These are phyloP conservation scores for Camelina laxa DNA, from an alignment of 345 rosid species.

Conservation along the genomic window DNA sequence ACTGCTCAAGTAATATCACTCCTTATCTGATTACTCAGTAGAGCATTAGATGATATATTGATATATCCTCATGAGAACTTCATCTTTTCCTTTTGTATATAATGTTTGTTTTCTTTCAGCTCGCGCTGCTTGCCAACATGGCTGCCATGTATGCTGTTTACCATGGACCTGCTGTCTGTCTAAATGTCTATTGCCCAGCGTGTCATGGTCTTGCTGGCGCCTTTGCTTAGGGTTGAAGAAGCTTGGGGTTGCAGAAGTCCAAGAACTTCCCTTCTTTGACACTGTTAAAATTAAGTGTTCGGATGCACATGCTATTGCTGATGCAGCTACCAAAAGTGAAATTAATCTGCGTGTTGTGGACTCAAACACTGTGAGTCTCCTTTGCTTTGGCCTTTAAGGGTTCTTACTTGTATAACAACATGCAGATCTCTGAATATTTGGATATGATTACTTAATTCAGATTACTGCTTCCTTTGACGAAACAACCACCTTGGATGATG, in stretches of 20 bases:
- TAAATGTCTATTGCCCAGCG: constrained; percentile 80
- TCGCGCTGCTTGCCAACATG: constrained; percentile 99
- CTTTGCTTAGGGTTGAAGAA: constrained; percentile 86
- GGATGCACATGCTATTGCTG: constrained; percentile 84
- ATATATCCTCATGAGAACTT: background rate
- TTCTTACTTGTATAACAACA: background rate
- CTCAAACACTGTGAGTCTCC: constrained; percentile 71
- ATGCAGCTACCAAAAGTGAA: constrained; percentile 70
- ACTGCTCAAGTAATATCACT: constrained; percentile 88
- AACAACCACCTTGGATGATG: constrained; percentile 94
- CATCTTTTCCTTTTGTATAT: constrained; percentile 20
- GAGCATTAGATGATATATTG: background rate
- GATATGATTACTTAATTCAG: constrained; percentile 48
- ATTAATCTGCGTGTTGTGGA: constrained; percentile 87
- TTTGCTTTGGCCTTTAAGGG: constrained; percentile 23
- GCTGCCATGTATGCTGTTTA: constrained; percentile 98
- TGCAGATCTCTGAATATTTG: constrained; percentile 17
- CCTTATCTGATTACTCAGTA: background rate
- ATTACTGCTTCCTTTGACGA: constrained; percentile 93
- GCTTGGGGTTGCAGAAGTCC: constrained; percentile 85
- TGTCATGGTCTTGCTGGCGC: constrained; percentile 97
- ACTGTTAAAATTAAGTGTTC: constrained; percentile 84
- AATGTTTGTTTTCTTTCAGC: constrained; percentile 46
- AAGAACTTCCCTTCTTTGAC: constrained; percentile 88
- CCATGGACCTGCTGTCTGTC: constrained; percentile 96